These are phyloP conservation scores for Volvox africanus DNA, from an alignment of 139 green algal genomes.

Conservation along the genomic window DNA sequence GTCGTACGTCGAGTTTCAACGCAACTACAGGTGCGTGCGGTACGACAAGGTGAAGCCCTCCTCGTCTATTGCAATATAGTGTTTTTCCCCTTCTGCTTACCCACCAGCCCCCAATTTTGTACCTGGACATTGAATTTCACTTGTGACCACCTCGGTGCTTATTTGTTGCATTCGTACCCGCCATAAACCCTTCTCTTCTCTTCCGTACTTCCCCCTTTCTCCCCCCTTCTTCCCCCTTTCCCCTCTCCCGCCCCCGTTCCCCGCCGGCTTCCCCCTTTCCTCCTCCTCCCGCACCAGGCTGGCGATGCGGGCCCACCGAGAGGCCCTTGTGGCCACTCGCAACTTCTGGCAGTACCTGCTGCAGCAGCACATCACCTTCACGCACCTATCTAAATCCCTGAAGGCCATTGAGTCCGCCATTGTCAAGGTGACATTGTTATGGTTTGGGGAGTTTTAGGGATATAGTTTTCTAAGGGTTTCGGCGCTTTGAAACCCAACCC, in stretches of 20 bases:
- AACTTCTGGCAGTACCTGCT: slow-evolving; percentile 65
- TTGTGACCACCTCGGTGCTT: too few species aligned
- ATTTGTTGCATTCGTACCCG: too few species aligned
- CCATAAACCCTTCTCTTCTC: neutral
- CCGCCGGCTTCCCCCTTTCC: neutral
- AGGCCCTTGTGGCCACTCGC: slow-evolving; percentile 59
- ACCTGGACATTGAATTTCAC: too few species aligned
- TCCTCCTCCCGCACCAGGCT: neutral
- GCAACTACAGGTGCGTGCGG: slow-evolving; percentile 28
- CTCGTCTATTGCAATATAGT: neutral
- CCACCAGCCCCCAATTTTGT: too few species aligned
- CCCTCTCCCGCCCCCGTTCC: neutral
- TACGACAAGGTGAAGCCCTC: neutral
- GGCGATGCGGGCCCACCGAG: slow-evolving; percentile 35
- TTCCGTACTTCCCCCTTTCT: neutral
- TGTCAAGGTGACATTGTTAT: neutral
- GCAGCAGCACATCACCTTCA: slow-evolving; percentile 58
- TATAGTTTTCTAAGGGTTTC: too few species aligned
- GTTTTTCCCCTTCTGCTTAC: neutral
- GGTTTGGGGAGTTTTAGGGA: too few species aligned
- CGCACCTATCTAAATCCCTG: slow-evolving; percentile 41
- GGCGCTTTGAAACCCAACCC: too few species aligned
- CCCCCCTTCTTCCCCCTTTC: neutral
- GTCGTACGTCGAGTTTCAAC: slow-evolving; percentile 69
- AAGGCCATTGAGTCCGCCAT: slow-evolving; percentile 42